phyloP scores from a whole-genome alignment of 2,329 filamentous ascomycete genomes.

The Talaromyces funiculosus region DNA sequence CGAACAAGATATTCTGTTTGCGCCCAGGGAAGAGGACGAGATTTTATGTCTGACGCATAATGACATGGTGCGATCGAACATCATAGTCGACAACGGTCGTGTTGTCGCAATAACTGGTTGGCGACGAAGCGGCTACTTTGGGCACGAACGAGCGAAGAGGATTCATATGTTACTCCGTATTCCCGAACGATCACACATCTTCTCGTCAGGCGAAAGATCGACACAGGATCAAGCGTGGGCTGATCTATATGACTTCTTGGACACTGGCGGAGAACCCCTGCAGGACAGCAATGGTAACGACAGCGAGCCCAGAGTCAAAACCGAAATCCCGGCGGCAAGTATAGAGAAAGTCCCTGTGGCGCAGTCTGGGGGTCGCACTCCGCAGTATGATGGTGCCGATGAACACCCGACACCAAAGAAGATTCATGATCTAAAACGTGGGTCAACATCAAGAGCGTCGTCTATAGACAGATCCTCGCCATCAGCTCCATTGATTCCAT shows the following conservation, averaged over 20 bases:
- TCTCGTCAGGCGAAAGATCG: constrained; percentile 11
- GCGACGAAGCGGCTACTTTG: constrained; percentile 37
- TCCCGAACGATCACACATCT: constrained; percentile 17
- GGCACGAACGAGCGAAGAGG: constrained; percentile 27
- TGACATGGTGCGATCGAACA: constrained; percentile 32
- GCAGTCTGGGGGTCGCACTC: constrained; percentile 16
- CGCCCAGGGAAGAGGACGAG: constrained; percentile 21
- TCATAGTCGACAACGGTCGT: constrained; percentile 32
- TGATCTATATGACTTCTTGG: constrained; percentile 32
- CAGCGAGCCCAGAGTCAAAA: constrained; percentile 28
- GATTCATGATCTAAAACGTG: constrained; percentile 34
- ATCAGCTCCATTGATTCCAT: constrained; percentile 34
- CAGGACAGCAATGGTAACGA: background rate
- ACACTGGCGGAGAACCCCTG: constrained; percentile 13
- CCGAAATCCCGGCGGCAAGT: constrained; percentile 25
- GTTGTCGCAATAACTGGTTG: constrained; percentile 37
- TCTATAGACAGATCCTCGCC: constrained; percentile 36
- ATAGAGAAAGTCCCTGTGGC: constrained; percentile 29
- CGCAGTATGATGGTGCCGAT: constrained; percentile 18
- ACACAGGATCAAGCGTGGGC: constrained; percentile 25
- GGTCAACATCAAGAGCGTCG: constrained; percentile 32
- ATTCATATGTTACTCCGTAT: constrained; percentile 31
- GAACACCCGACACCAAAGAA: constrained; percentile 36
- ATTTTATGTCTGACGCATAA: constrained; percentile 33
- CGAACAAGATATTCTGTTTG: constrained; percentile 32